Conservation (phyloP, 1,139 yeast genomes). For the Taiozyma sp. region DNA sequence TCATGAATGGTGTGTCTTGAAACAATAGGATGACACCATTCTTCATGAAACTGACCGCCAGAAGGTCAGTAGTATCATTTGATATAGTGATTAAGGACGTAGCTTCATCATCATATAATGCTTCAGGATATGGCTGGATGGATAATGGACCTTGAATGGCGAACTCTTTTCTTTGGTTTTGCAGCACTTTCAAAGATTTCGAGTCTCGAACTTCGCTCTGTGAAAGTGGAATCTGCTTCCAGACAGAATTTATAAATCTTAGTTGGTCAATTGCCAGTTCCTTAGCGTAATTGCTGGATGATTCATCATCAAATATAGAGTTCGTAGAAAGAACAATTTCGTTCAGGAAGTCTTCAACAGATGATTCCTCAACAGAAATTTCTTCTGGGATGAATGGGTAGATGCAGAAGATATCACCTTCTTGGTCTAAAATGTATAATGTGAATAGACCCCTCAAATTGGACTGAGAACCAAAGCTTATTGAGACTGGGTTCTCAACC, state of each 20-base stretch:
- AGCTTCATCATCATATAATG: constrained; percentile 24
- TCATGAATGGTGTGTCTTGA: constrained; percentile 19
- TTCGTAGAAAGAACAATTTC: constrained; percentile 33
- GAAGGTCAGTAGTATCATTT: constrained; percentile 6
- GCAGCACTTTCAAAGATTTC: constrained; percentile 5
- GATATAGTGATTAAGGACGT: constrained; percentile 7
- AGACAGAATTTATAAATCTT: constrained; percentile 24
- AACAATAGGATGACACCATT: constrained; percentile 13
- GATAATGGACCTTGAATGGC: constrained; percentile 48
- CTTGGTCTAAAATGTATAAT: constrained; percentile 43
- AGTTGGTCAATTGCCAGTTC: constrained; percentile 26
- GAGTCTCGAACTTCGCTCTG: constrained; percentile 14
- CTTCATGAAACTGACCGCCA: constrained; percentile 9
- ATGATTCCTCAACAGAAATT: constrained; percentile 30
- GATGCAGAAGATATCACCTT: constrained; percentile 49
- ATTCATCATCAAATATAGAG: constrained; percentile 14
- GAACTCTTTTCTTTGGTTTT: background rate
- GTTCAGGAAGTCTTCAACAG: constrained; percentile 36
- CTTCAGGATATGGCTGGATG: constrained; percentile 41
- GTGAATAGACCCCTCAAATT: constrained; percentile 38
- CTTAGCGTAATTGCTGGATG: constrained; percentile 9
- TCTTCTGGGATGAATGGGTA: constrained; percentile 51
- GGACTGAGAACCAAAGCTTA: constrained; percentile 42
- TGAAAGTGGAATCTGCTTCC: constrained; percentile 21
- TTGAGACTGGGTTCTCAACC: constrained; percentile 36